These are phyloP conservation scores for Globisporangium spiculum DNA, from an alignment of 352 stramenopile species.

Conservation along the genomic window DNA sequence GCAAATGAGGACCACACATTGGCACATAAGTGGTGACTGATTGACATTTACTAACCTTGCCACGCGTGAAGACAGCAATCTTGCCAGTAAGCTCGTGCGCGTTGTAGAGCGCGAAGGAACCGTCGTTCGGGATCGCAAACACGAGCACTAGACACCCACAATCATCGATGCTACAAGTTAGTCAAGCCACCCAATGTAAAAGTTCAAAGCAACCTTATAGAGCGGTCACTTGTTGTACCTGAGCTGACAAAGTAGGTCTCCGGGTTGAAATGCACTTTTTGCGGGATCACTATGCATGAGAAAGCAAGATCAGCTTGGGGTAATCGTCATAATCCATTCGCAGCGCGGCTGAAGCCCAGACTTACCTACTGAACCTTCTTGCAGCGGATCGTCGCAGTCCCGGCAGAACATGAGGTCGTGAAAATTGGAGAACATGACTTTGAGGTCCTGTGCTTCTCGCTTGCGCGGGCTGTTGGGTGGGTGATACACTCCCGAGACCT, in stretches of 20 bases:
- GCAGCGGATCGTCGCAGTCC: constrained; percentile 21
- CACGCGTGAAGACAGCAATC: constrained; percentile 17
- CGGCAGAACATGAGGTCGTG: constrained; percentile 28
- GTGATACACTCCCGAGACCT: neutral
- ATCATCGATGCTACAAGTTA: too few relatives aligned
- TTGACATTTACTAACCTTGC: constrained; percentile 4
- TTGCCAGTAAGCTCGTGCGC: constrained; percentile 15
- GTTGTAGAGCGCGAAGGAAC: constrained; percentile 17
- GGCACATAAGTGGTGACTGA: too few relatives aligned
- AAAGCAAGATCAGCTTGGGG: neutral
- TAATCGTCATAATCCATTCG: neutral
- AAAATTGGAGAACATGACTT: constrained; percentile 19
- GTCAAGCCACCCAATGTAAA: too few relatives aligned
- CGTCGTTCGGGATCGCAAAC: constrained; percentile 21
- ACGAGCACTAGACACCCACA: constrained; percentile 8
- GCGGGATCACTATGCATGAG: neutral
- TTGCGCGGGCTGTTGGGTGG: neutral
- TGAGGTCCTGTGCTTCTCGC: constrained; percentile 5
- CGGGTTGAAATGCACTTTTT: constrained; percentile 9
- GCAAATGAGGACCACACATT: too few relatives aligned
- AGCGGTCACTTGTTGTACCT: constrained; percentile 1
- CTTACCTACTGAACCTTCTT: constrained; percentile 21
- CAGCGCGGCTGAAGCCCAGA: too few relatives aligned
- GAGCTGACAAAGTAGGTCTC: constrained; percentile 5
- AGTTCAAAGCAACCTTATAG: neutral